Conservation (phyloP, 2,329 filamentous ascomycete species). For the Xylaria sp. region DNA sequence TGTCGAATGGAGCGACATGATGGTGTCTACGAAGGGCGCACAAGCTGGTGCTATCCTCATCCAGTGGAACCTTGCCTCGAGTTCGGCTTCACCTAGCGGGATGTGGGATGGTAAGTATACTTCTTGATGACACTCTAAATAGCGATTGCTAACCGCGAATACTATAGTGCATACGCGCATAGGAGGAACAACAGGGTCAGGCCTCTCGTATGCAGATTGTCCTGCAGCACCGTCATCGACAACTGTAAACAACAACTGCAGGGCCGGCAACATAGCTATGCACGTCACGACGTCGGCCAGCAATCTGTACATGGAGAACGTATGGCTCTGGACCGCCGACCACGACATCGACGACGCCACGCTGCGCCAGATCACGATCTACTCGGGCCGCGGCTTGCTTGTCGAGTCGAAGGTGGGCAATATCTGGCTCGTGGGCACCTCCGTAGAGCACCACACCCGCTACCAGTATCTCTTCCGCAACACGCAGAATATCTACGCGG, state of each 20-base stretch:
- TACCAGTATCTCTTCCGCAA: slow-evolving; percentile 75
- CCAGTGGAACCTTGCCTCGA: slow-evolving; percentile 68
- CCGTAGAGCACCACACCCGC: slow-evolving; percentile 72
- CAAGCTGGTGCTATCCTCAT: slow-evolving; percentile 70
- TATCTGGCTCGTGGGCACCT: slow-evolving; percentile 72
- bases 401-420: slow-evolving; percentile 58
- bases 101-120: slow-evolving; percentile 71
- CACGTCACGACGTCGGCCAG: slow-evolving; percentile 55
- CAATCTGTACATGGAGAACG: slow-evolving; percentile 57
- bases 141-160: slow-evolving; percentile 3
- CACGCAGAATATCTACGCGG: slow-evolving; percentile 71
- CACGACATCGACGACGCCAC: slow-evolving; percentile 62
- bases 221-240: slow-evolving; percentile 57
- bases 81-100: slow-evolving; percentile 56
- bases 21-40: slow-evolving; percentile 70
- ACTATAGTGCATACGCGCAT: slow-evolving; percentile 72
- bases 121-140: neutral
- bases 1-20: slow-evolving; percentile 72
- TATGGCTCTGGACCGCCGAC: slow-evolving; percentile 57
- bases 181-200: slow-evolving; percentile 76
- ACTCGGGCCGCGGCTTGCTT: slow-evolving; percentile 61
- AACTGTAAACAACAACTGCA: slow-evolving; percentile 51
- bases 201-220: slow-evolving; percentile 72
- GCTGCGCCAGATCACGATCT: slow-evolving; percentile 60
- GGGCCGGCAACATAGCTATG: slow-evolving; percentile 57